These are phyloP conservation scores for Micractinium sp. DNA, from an alignment of 139 green algal genomes.

Conservation along the genomic window DNA sequence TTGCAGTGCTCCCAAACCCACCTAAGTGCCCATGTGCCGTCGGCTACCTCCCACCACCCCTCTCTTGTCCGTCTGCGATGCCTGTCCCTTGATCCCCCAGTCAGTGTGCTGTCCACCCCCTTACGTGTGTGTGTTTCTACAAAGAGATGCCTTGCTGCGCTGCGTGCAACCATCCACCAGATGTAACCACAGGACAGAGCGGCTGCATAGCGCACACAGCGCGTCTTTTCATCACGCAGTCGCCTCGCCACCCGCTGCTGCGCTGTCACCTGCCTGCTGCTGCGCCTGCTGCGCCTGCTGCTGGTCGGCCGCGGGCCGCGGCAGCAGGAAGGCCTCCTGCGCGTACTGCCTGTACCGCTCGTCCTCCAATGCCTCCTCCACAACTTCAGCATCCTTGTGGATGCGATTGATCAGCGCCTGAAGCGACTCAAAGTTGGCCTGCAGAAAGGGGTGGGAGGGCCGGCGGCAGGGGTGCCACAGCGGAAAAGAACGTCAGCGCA, in stretches of 20 bases:
- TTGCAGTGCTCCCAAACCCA: no score
- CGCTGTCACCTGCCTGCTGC: neutral
- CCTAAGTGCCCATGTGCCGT: no score
- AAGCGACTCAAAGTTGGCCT: constrained; percentile 83
- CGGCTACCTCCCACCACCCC: no score
- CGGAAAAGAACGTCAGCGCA: neutral
- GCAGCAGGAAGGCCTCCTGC: constrained; percentile 59
- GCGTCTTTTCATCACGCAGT: neutral
- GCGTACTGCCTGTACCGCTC: constrained; percentile 34
- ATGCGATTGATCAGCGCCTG: constrained; percentile 80
- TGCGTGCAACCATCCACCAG: no score
- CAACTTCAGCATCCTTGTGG: constrained; percentile 73
- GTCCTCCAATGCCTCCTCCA: constrained; percentile 59
- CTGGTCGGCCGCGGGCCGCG: neutral
- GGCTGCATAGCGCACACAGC: no score
- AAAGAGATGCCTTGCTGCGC: no score
- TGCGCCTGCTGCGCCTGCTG: neutral
- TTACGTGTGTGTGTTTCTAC: no score
- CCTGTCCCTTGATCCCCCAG: no score
- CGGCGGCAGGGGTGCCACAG: neutral
- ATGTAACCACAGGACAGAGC: no score
- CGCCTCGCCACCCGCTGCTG: no score
- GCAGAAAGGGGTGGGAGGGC: constrained; percentile 24
- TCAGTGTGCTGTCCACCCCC: no score
- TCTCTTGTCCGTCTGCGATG: no score